Base-by-base conservation (phyloP, 2,329 filamentous ascomycete genomes). In the Fusarium fracticaudum region DNA sequence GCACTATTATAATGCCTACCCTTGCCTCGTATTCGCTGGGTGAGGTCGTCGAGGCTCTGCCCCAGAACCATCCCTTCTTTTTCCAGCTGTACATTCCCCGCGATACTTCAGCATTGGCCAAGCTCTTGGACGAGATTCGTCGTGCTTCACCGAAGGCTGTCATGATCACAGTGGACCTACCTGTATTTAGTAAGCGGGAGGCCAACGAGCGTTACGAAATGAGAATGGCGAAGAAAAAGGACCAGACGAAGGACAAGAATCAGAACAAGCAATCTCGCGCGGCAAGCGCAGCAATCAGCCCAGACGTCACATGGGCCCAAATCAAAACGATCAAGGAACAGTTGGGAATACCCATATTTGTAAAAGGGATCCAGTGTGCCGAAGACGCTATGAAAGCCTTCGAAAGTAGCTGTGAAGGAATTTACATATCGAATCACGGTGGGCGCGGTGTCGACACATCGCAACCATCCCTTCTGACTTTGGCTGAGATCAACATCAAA, bases 341-440 rank as follows among this genome's bases (percentile, higher is more conserved):
- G 0, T 8, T 48, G 6, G 45, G 26, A 5, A 22, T 31, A 22
- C 26, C 26, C 1, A 48, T 48, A 1, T 48, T 48, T 31, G 3
- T 48, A 1, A 31, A 48, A 3, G 45, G 45, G 0, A 48, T 17
- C 0, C 45, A 31, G 26, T 22, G 26, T 15, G 20, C 45, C 0
- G 45, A 48, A 31, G 45, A 29, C 0, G 20, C 26, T 0, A 48
- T 48, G 20, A 11, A 22, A 0, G 45, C 45, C 20, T 48, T 6
- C 0, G 26, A 22, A 48, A 29, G 6, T 3, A 26, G 45, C 26
- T 48, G 45, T 10, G 26, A 31, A 22, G 45, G 45, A 0, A 48
- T 48, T 15, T 48, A 48, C 20, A 31, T 31, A 29, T 48, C 26
- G 3, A 48, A 48, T 11, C 45, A 48, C 14, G 45, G 45, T 1